Percentiles rank a stretch among this genome's conserved stretches.
phyloP scores from a whole-genome alignment of 2,329 filamentous ascomycete species.

The Beauveria bassiana region DNA sequence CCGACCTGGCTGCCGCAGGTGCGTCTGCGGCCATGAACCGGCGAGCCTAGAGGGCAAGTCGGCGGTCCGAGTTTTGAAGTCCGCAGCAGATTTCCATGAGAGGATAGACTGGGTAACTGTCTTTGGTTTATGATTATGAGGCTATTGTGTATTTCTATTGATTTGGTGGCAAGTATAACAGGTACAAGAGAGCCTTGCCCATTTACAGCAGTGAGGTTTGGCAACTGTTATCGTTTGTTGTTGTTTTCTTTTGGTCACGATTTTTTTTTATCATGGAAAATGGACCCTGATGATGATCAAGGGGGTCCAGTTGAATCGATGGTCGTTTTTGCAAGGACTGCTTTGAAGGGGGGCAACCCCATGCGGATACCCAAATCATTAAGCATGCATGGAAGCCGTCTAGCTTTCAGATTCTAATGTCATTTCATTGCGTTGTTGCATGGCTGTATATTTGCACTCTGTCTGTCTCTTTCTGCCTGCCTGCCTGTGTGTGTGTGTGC shows the following conservation, averaged over 20 bases:
- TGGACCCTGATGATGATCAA: conserved; percentile 5
- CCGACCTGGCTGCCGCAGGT: conserved; percentile 51
- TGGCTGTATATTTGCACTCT: neutral
- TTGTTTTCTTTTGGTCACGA: neutral
- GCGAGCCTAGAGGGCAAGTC: conserved; percentile 10
- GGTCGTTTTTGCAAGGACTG: conserved; percentile 7
- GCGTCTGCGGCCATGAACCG: conserved; percentile 40
- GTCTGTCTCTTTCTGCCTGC: too few relatives aligned
- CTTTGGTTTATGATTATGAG: conserved; percentile 10
- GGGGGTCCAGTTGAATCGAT: neutral
- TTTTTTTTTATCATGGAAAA: neutral
- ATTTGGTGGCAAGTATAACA: conserved; percentile 1
- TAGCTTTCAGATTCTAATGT: conserved; percentile 1
- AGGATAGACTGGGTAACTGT: neutral
- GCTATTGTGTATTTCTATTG: neutral
- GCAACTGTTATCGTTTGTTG: neutral
- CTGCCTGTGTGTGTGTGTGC: neutral
- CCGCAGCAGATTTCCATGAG: neutral
- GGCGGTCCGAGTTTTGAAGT: conserved; percentile 4
- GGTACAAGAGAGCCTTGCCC: neutral
- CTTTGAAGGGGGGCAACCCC: conserved; percentile 9
- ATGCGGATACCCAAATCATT: conserved; percentile 11
- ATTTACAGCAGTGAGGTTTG: conserved; percentile 3
- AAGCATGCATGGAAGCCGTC: conserved; percentile 8
- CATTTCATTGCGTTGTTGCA: neutral